A percentile compares a stretch with the other conserved stretches of the same genome.
phyloP scores from a whole-genome alignment of 306 rosid genomes.

The Dalbergia oliveri region DNA sequence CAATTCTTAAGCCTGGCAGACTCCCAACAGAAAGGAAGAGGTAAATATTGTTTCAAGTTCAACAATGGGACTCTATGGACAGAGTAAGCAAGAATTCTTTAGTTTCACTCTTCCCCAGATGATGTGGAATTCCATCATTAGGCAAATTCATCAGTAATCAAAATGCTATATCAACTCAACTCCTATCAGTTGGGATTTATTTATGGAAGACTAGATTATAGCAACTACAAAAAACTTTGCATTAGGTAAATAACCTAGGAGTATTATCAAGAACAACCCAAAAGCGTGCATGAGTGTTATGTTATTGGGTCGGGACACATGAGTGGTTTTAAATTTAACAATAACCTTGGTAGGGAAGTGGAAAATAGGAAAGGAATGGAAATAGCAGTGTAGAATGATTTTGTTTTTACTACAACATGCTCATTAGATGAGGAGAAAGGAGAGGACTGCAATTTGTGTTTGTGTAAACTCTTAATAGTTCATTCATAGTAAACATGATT shows the following conservation, averaged over 20 bases:
- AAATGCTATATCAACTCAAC: slow-evolving; percentile 1
- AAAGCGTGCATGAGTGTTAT: not conserved
- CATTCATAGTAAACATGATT: not conserved
- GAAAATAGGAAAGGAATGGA: not conserved
- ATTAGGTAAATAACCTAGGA: not conserved
- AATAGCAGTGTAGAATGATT: not conserved
- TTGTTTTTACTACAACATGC: not conserved
- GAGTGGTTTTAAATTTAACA: no score
- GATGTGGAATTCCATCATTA: not conserved
- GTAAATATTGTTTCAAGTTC: not conserved
- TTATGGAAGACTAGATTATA: not conserved
- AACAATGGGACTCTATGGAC: not conserved
- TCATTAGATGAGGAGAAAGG: not conserved
- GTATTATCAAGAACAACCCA: not conserved
- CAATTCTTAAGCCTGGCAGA: not conserved
- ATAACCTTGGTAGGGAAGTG: not conserved
- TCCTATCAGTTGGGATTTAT: slow-evolving; percentile 17
- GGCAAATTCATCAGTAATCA: not conserved
- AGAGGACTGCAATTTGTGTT: not conserved
- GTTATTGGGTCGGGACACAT: no score
- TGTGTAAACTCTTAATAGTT: not conserved
- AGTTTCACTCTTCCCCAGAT: slow-evolving; percentile 4
- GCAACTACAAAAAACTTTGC: not conserved
- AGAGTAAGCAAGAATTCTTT: slow-evolving; percentile 4
- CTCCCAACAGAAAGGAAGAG: not conserved